A percentile compares a stretch with the other conserved stretches of the same genome.
phyloP scores from a whole-genome alignment of 495 filamentous ascomycete species.

The Daldinia childiae region DNA sequence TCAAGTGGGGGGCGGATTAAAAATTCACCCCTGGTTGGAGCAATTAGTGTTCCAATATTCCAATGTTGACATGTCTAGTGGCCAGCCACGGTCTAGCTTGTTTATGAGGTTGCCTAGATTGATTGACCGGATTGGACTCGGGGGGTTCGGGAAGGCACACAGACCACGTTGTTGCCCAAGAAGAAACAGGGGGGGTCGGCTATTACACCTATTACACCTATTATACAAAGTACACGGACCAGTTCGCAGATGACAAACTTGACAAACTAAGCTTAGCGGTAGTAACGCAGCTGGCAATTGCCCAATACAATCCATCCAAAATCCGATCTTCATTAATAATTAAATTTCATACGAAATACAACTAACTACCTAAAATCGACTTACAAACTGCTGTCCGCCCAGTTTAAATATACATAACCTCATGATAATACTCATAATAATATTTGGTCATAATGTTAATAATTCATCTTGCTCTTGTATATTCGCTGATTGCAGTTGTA shows the following conservation, averaged over 20 bases:
- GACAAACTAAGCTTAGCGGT: conserved; percentile 18
- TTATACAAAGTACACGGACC: not conserved
- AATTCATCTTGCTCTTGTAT: conserved; percentile 16
- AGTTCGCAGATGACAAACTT: conserved; percentile 4
- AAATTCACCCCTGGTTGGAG: conserved; percentile 46
- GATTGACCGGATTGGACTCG: conserved; percentile 23
- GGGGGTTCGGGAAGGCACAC: conserved; percentile 29
- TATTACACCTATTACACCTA: conserved; percentile 8
- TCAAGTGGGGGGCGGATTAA: conserved; percentile 48
- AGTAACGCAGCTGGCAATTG: conserved; percentile 23
- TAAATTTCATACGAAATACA: conserved; percentile 6
- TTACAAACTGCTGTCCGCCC: not conserved
- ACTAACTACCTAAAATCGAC: not conserved
- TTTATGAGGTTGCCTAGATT: conserved; percentile 23
- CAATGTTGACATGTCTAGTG: conserved; percentile 31
- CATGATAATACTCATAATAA: no score
- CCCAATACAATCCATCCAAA: conserved; percentile 22
- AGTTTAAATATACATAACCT: not conserved
- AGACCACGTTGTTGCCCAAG: conserved; percentile 34
- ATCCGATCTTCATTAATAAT: conserved; percentile 29
- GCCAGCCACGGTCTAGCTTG: conserved; percentile 2
- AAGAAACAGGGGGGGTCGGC: conserved; percentile 4
- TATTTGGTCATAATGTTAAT: conserved; percentile 23
- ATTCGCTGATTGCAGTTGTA: conserved; percentile 22
- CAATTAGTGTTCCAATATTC: conserved; percentile 17